Conservation (phyloP, 2,329 filamentous ascomycete genomes). For the Fusarium sororula region DNA sequence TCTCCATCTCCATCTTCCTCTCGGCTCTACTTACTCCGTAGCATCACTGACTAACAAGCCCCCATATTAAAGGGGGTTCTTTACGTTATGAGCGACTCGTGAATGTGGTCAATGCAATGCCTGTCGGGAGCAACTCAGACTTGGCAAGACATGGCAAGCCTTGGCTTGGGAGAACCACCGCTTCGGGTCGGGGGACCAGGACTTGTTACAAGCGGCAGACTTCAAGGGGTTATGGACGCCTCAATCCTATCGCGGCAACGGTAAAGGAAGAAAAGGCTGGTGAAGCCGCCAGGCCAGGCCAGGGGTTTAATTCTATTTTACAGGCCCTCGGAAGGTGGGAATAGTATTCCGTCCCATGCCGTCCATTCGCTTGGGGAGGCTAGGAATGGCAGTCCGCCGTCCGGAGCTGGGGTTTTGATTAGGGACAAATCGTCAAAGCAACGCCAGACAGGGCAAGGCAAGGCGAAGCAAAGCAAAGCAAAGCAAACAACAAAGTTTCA, state of each 20-base stretch:
- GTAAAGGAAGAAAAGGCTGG: background rate
- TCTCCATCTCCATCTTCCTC: background rate
- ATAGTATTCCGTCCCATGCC: slow-evolving; percentile 18
- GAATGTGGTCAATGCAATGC: slow-evolving; percentile 4
- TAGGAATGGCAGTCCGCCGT: slow-evolving; percentile 20
- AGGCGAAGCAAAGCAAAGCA: background rate
- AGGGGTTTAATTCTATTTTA: background rate
- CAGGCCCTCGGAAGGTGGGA: slow-evolving; percentile 26
- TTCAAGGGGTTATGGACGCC: background rate
- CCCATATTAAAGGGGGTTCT: slow-evolving; percentile 22
- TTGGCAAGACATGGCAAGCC: slow-evolving; percentile 21
- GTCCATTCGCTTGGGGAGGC: background rate
- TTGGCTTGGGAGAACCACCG: slow-evolving; percentile 30
- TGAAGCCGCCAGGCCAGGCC: background rate
- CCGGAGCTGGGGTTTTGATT: slow-evolving; percentile 2
- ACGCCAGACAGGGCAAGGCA: background rate
- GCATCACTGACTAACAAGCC: background rate
- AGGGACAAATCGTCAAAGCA: slow-evolving; percentile 26
- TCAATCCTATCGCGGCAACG: slow-evolving; percentile 18
- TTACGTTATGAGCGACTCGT: slow-evolving; percentile 24
- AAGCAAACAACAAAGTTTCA: slow-evolving; percentile 30
- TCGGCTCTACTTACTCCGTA: slow-evolving; percentile 10
- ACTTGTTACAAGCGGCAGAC: background rate
- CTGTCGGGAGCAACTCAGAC: slow-evolving; percentile 5
- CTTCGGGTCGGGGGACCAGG: slow-evolving; percentile 31